Evolutionary conservation across 2,329 filamentous ascomycete species (phyloP).

Genomic region (Pseudogymnoascus verrucosus): DNA sequence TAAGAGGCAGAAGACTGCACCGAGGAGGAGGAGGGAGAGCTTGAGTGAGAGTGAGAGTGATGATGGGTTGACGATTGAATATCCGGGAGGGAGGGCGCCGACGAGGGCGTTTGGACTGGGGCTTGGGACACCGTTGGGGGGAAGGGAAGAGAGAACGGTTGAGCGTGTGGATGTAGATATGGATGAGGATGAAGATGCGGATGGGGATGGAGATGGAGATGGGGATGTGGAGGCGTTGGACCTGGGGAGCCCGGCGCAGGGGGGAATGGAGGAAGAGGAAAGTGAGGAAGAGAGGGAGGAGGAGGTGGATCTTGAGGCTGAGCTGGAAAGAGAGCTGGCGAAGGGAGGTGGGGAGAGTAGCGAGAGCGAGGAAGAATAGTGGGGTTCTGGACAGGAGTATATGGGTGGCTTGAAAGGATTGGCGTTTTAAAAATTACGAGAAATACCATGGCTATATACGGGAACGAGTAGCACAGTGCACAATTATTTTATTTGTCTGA

Average conservation of each 20-base stretch:
- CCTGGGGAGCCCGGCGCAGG: slow-evolving; percentile 34
- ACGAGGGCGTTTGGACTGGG: background rate
- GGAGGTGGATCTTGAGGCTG: slow-evolving; percentile 25
- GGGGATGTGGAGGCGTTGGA: slow-evolving; percentile 40
- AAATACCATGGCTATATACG: background rate
- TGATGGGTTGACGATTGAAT: slow-evolving; percentile 50
- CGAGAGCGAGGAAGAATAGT: slow-evolving; percentile 29
- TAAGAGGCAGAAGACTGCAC: slow-evolving; percentile 24
- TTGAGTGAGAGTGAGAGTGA: slow-evolving; percentile 42
- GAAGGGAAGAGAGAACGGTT: background rate
- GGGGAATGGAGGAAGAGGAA: slow-evolving; percentile 18
- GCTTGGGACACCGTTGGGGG: background rate
- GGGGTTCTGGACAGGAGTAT: background rate
- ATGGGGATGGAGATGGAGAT: slow-evolving; percentile 33
- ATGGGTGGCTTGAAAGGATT: background rate
- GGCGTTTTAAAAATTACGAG: background rate
- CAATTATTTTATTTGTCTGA: background rate
- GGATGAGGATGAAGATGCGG: slow-evolving; percentile 32
- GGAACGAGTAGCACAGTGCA: background rate
- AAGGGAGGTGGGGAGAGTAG: slow-evolving; percentile 24
- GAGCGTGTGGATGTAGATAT: slow-evolving; percentile 27
- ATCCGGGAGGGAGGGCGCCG: slow-evolving; percentile 43
- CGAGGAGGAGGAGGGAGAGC: slow-evolving; percentile 9
- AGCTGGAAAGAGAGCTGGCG: slow-evolving; percentile 26
- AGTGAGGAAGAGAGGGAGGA: slow-evolving; percentile 26